A percentile compares a stretch with the other conserved stretches of the same genome.
Conservation (phyloP, 805 yeast species). For the Saccharomycopsis schoenii region DNA sequence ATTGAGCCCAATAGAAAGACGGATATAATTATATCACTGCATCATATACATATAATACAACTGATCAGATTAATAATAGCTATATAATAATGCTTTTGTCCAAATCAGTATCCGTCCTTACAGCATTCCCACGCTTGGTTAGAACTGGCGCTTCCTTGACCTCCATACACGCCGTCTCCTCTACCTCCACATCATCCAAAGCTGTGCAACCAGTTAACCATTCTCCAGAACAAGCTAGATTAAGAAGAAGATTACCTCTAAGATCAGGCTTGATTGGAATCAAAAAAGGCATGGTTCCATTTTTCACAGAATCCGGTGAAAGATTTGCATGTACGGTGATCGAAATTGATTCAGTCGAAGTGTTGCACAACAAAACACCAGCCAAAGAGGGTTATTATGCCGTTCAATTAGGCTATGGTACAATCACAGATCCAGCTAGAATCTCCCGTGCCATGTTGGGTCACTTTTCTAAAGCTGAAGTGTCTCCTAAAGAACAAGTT, state of each 20-base stretch:
- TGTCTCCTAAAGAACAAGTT: constrained; percentile 70
- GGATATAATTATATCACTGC: too few relatives aligned
- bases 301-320: constrained; percentile 61
- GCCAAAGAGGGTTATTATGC: constrained; percentile 76
- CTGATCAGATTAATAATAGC: background rate
- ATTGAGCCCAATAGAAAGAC: too few relatives aligned
- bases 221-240: constrained; percentile 58
- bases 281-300: constrained; percentile 86
- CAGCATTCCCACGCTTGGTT: constrained; percentile 22
- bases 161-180: constrained; percentile 27
- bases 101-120: background rate
- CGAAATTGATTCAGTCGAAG: constrained; percentile 84
- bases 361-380: constrained; percentile 56
- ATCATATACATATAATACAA: background rate
- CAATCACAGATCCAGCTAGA: constrained; percentile 45
- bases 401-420: constrained; percentile 80
- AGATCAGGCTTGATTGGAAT: constrained; percentile 81
- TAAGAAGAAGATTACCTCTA: constrained; percentile 58
- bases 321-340: constrained; percentile 78
- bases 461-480: constrained; percentile 67
- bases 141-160: constrained; percentile 29
- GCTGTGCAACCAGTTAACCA: constrained; percentile 30
- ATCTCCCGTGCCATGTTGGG: constrained; percentile 60
- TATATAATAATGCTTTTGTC: background rate
- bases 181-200: background rate